Evolutionary conservation across 106 monocot species (phyloP), one percentile per base, ranked within the genome.

Genomic region (Phalaenopsis aphrodite): DNA sequence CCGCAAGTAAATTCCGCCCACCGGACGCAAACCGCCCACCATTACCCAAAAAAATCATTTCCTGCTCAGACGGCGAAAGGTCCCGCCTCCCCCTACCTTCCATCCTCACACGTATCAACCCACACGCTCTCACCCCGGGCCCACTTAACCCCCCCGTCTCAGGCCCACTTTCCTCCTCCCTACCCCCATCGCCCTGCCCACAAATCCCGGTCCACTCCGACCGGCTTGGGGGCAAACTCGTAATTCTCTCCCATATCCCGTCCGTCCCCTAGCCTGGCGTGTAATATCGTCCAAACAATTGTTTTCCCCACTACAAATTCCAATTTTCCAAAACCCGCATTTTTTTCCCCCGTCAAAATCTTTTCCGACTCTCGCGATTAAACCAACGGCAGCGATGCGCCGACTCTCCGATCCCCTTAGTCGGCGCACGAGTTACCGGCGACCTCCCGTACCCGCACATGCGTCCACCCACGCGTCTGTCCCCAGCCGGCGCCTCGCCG

Each of bases 321-420:
- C 41, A 16, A 18, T 73, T 42, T 66, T 73, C 42, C 73, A 14
- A 16, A 42, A 30, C 42, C 6, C 73, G 42, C 73, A 73, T 41
- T 73, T 73, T 74, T 6, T 30, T 30, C 30, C 30, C 45, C 74
- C 36, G 43, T 75, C 75, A 76, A 76, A 76, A 30, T 49, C 48
- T 14, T 14, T 49, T 17, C 48, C 49, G 48, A 17, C 76, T 49
- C 47, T 48, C n/a, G 48, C 19, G 49, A 19, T 23, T 4, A 49
- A 76, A 23, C 76, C 23, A 76, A 76, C 76, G 76, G 76, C 48
- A 19, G 23, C 76, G 76, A 76, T 76, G 76, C 23, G 24, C 48
- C 76, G 74, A 74, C 74, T 74, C 3, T 18, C 43, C 42, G 42
- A 43, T 43, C 39, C 30, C 39, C 69, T 69, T 38, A 69, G 76